Evolutionary conservation across 805 yeast genomes (phyloP), one percentile per base, ranked within the genome.

Genomic region (Wickerhamiella brachini): DNA sequence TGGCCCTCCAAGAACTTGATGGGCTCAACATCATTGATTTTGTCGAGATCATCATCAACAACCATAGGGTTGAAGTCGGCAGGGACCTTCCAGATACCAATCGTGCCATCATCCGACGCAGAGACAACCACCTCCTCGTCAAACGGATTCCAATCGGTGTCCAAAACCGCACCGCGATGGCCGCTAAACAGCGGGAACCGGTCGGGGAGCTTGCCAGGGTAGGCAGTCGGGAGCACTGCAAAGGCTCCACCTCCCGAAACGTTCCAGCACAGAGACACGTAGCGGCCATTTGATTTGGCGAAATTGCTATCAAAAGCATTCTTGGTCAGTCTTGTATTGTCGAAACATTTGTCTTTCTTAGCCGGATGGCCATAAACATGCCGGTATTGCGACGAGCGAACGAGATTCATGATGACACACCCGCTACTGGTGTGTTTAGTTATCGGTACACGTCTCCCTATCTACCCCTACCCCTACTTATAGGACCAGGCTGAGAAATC

Each of bases 211-310:
- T 89, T 93, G 9, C 98, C 97, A 18, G 79, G 81, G 66, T 90
- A 96, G 8, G 66, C 65, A 23, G 86, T 71, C 1, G 98, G 98
- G 54, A 93, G 80, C 12, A 94, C 85, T 1, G 95, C 96, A 71
- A 93, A 89, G 0, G 97, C 94, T 49, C 99, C 99, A 56, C 97
- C 97, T 42, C 97, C 97, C 10, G 95, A 83, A 31, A 96, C 75
- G 53, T 85, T 87, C 95, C 96, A 88, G 65, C 86, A 88, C 57
- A 88, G 83, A 0, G 95, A 75, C 43, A 93, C 68, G 62, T 78
- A 93, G 65, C 83, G 82, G 39, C 96, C 90, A 65, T 93, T 93
- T 56, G 85, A 78, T 61, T 87, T 80, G 57, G 93, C 76, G 57
- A 93, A 73, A 66, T 90, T 90, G 49, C 95, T 85, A 67, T 93